phyloP scores from a whole-genome alignment of 306 rosid species.

The Clitoria ternatea region DNA sequence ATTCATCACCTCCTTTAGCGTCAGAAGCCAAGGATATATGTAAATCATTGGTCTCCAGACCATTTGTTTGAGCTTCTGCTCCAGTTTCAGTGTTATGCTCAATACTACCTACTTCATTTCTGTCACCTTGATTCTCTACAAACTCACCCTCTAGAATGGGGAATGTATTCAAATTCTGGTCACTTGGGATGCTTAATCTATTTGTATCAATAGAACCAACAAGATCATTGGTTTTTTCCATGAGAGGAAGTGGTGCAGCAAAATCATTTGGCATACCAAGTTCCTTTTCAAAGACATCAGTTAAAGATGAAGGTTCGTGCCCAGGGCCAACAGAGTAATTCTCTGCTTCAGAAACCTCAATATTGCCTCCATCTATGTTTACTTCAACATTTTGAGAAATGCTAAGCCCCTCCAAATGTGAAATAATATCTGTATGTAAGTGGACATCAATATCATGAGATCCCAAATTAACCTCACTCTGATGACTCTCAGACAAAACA shows the following conservation, averaged over 20 bases:
- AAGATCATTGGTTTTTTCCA: constrained; percentile 43
- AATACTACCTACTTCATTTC: constrained; percentile 31
- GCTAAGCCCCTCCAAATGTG: constrained; percentile 27
- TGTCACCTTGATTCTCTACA: constrained; percentile 27
- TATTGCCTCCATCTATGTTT: constrained; percentile 38
- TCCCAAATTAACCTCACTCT: constrained; percentile 36
- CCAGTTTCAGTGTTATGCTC: constrained; percentile 38
- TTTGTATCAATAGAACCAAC: constrained; percentile 44
- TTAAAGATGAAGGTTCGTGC: constrained; percentile 35
- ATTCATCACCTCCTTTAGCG: constrained; percentile 42
- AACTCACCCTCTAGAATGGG: constrained; percentile 38
- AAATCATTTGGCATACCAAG: constrained; percentile 24
- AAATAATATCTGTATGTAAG: constrained; percentile 17
- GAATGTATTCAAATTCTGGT: constrained; percentile 39
- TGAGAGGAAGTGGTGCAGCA: constrained; percentile 20
- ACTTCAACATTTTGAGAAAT: constrained; percentile 41
- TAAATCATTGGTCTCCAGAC: constrained; percentile 32
- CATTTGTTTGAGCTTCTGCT: constrained; percentile 35
- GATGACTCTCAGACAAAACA: constrained; percentile 32
- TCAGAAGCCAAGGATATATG: constrained; percentile 35
- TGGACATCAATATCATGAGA: constrained; percentile 39
- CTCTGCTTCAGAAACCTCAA: constrained; percentile 38
- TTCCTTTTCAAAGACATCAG: constrained; percentile 35
- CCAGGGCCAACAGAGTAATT: constrained; percentile 35
- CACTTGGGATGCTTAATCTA: constrained; percentile 35